A percentile compares a stretch with the other conserved stretches of the same genome.
These are phyloP conservation scores for Cyamopsis tetragonoloba DNA, from an alignment of 306 rosid species.

Conservation along the genomic window DNA sequence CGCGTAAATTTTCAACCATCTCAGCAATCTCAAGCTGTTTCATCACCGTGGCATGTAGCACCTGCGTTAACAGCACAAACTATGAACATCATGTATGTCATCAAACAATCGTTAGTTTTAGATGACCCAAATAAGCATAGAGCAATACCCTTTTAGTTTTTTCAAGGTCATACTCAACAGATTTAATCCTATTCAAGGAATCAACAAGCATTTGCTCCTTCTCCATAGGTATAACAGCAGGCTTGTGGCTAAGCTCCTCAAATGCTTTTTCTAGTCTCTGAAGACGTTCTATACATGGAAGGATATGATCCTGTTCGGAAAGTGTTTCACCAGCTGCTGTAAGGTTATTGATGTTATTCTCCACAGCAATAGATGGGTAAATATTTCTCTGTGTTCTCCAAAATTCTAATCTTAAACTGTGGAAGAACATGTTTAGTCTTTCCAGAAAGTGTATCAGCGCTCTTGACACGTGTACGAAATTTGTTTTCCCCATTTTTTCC, in stretches of 20 bases:
- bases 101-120: not conserved
- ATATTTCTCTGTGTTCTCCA: conserved; percentile 53
- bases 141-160: conserved; percentile 68
- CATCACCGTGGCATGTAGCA: conserved; percentile 52
- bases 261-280: conserved; percentile 53
- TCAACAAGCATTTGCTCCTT: conserved; percentile 61
- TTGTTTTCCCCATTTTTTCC: conserved; percentile 44
- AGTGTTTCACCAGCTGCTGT: conserved; percentile 37
- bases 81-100: not conserved
- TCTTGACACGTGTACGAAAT: conserved; percentile 36
- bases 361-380: conserved; percentile 40
- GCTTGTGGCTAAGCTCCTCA: conserved; percentile 52
- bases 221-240: conserved; percentile 62
- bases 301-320: conserved; percentile 42
- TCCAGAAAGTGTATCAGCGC: conserved; percentile 40
- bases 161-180: conserved; percentile 71
- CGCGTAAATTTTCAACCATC: conserved; percentile 51
- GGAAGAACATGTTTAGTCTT: conserved; percentile 45
- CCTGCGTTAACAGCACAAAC: conserved; percentile 33
- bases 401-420: conserved; percentile 40
- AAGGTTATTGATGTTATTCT: conserved; percentile 22
- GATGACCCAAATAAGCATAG: not conserved
- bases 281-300: conserved; percentile 59
- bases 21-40: conserved; percentile 69
- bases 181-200: conserved; percentile 75